These are phyloP conservation scores for Sclerotinia spermophila DNA, from an alignment of 2,329 filamentous ascomycete species.

Conservation along the genomic window DNA sequence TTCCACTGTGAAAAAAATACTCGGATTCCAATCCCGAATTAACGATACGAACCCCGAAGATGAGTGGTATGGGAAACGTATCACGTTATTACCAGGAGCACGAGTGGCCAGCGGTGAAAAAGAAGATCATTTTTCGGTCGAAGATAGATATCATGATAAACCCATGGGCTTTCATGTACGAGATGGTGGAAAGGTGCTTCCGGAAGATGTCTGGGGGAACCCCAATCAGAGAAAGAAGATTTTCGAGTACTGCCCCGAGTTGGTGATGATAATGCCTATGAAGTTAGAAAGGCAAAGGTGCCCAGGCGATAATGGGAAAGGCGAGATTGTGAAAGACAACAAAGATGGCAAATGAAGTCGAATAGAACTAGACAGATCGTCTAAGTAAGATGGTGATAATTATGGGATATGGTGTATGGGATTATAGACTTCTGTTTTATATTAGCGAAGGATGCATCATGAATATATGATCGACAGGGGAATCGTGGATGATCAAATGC, in stretches of 20 bases:
- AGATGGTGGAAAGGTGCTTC: conserved; percentile 43
- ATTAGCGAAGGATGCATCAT: not conserved
- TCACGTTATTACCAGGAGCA: conserved; percentile 47
- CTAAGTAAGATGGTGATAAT: too few species aligned
- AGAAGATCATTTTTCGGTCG: conserved; percentile 47
- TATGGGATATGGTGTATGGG: not conserved
- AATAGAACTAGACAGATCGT: not conserved
- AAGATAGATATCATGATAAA: conserved; percentile 47
- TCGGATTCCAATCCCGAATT: conserved; percentile 48
- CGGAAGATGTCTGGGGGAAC: conserved; percentile 47
- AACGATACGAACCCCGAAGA: conserved; percentile 52
- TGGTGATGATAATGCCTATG: conserved; percentile 55
- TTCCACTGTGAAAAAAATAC: conserved; percentile 46
- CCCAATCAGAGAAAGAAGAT: conserved; percentile 44
- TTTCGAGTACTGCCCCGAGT: conserved; percentile 54
- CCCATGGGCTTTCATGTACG: conserved; percentile 55
- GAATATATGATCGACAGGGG: not conserved
- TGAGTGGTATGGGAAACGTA: conserved; percentile 52
- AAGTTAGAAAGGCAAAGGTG: conserved; percentile 42
- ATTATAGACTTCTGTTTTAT: not conserved
- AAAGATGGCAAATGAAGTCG: not conserved
- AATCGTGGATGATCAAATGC: not conserved
- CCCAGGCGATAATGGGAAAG: conserved; percentile 10
- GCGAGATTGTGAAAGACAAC: not conserved
- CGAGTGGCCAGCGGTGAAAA: conserved; percentile 43